Evolutionary conservation across 2,329 filamentous ascomycete genomes (phyloP), one percentile per base, ranked within the genome.

Genomic region (Onygenales sp.): DNA sequence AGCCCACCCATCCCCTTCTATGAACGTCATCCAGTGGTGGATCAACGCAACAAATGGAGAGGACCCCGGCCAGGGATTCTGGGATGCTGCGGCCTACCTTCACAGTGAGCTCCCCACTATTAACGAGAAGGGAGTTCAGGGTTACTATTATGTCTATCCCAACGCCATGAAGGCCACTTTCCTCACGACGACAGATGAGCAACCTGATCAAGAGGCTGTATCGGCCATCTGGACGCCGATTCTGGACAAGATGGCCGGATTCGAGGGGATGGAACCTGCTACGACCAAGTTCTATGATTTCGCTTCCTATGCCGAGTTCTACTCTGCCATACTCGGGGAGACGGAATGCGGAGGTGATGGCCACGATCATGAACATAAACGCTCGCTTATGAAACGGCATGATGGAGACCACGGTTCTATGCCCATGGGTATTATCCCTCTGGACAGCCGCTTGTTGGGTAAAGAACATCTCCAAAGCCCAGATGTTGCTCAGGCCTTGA

Each of bases 1-100:
- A 56, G 72, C 76, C 1, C 53, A 52, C 49, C 45, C 52, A 27
- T 49, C 56, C 31, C 43, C 51, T 14, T 51, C 48, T 8, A 47
- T 54, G 31, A 42, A 10, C 27, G 39, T 43, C 31, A 48, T 54
- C 36, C 14, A 37, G 2, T 48, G 49, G 37, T 27, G 46, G n/a
- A 37, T 58, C 42, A 58, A 58, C 36, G 45, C 55, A 21, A 54
- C 56, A 6, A 49, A 54, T 43, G 45, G 33, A 7, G 51, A 52
- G n/a, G 39, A 43, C 31, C 52, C 56, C 14, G 53, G 49, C 34
- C 45, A 52, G 13, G 45, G 54, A 10, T 56, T 49, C 39, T 58
- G 54, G 54, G 36, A 52, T 33, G 50, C 52, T 31, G 48, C 55
- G 4, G 56, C 54, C 14, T 54, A 53, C 33, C 42, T 58, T 17